Conservation (phyloP, 129 eudicot species). For the Calendula officinalis region DNA sequence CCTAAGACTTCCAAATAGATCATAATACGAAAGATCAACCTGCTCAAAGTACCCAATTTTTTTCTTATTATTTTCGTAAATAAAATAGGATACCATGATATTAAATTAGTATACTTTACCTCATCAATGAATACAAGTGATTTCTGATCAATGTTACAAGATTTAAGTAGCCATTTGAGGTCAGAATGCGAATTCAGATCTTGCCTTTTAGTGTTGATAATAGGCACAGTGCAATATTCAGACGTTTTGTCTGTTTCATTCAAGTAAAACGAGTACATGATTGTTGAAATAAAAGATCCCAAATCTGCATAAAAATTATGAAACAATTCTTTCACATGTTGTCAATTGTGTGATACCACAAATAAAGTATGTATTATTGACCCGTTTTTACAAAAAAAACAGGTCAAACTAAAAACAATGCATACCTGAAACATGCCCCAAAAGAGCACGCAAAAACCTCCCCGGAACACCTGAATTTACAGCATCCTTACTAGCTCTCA, state of each 20-base stretch:
- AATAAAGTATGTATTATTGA: not conserved
- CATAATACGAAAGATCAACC: constrained; percentile 77
- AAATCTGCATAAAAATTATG: constrained; percentile 44
- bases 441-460: constrained; percentile 64
- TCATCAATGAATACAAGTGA: constrained; percentile 63
- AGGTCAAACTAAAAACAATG: constrained; percentile 1
- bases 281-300: constrained; percentile 64
- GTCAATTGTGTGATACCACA: not conserved
- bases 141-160: constrained; percentile 50
- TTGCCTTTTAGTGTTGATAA: constrained; percentile 63
- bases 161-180: constrained; percentile 63
- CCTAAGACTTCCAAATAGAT: constrained; percentile 77
- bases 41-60: constrained; percentile 21
- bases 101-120: constrained; percentile 31
- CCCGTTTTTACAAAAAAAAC: no score
- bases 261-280: constrained; percentile 67
- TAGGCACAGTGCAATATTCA: constrained; percentile 62
- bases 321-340: not conserved
- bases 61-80: not conserved
- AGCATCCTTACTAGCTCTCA: constrained; percentile 52
- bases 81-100: not conserved
- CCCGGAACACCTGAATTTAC: constrained; percentile 71
- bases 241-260: constrained; percentile 38
- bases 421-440: constrained; percentile 62
- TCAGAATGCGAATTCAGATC: constrained; percentile 56